A percentile compares a stretch with the other conserved stretches of the same genome.
These are phyloP conservation scores for Podospora comata DNA, from an alignment of 495 filamentous ascomycete genomes.

Conservation along the genomic window DNA sequence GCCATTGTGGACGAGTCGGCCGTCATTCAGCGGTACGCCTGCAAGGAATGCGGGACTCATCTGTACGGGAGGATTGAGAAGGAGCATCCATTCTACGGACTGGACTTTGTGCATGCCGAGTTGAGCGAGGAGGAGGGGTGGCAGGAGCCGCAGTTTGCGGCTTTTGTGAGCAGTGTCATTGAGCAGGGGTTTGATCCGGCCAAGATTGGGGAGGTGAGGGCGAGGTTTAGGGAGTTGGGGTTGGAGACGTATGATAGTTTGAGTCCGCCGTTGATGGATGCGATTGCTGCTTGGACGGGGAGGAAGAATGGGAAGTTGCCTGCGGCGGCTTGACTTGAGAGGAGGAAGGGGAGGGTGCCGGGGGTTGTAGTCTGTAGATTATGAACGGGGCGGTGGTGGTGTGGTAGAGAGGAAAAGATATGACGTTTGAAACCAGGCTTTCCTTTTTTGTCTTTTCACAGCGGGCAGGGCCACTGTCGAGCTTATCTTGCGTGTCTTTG, in stretches of 20 bases:
- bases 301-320: conserved; percentile 41
- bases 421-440: too few relatives aligned
- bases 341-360: not conserved
- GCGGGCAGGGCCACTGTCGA: too few relatives aligned
- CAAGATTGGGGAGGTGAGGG: conserved; percentile 49
- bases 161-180: conserved; percentile 58
- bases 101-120: conserved; percentile 61
- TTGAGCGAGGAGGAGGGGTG: conserved; percentile 54
- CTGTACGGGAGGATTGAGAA: conserved; percentile 58
- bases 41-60: conserved; percentile 54
- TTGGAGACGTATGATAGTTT: conserved; percentile 57
- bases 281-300: conserved; percentile 53
- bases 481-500: too few relatives aligned
- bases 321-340: not conserved
- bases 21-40: conserved; percentile 56
- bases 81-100: conserved; percentile 59
- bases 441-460: too few relatives aligned
- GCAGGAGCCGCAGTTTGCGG: conserved; percentile 63
- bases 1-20: conserved; percentile 50
- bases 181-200: conserved; percentile 57
- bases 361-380: not conserved
- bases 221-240: conserved; percentile 46
- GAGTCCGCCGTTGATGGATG: conserved; percentile 56
- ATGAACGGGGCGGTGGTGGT: not conserved
- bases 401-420: not conserved